Percentiles rank a stretch among this genome's conserved stretches.
Conservation (phyloP, 345 rosid genomes). For the Rhizophora apiculata region DNA sequence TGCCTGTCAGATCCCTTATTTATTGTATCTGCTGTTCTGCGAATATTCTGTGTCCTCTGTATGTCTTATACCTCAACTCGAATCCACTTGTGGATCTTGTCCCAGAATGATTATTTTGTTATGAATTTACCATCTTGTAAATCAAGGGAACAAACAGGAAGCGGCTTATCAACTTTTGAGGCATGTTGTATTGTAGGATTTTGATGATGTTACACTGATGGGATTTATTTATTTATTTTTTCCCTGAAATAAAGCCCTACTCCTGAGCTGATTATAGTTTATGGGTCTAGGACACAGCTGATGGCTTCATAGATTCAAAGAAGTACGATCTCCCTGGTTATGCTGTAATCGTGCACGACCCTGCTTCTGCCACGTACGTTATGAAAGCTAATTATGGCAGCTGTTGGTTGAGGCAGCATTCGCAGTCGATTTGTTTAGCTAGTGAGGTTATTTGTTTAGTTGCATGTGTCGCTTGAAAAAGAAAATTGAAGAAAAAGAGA, state of each 20-base stretch:
- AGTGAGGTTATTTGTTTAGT: background rate
- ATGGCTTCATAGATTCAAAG: constrained; percentile 40
- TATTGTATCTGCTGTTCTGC: background rate
- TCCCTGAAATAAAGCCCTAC: background rate
- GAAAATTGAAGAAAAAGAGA: too few relatives aligned
- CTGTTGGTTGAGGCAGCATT: background rate
- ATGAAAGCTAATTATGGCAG: background rate
- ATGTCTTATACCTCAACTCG: background rate
- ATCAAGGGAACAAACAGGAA: constrained; percentile 32
- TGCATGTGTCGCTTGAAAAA: background rate
- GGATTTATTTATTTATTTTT: background rate
- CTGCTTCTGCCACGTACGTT: background rate
- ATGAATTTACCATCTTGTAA: constrained; percentile 1
- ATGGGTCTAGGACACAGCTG: constrained; percentile 41
- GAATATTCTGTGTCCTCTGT: background rate
- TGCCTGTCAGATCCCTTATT: constrained; percentile 9
- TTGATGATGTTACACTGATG: background rate
- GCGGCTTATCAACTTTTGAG: constrained; percentile 37
- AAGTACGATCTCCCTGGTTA: constrained; percentile 67
- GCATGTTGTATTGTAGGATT: constrained; percentile 16
- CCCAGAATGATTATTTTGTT: constrained; percentile 12
- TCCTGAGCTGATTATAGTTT: constrained; percentile 5
- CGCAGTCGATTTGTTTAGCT: background rate
- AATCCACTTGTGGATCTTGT: background rate
- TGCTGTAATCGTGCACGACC: constrained; percentile 51